A percentile compares a stretch with the other conserved stretches of the same genome.
Conservation (phyloP, 1,284 basidiomycete genomes). For the Takashimella tepidaria region DNA sequence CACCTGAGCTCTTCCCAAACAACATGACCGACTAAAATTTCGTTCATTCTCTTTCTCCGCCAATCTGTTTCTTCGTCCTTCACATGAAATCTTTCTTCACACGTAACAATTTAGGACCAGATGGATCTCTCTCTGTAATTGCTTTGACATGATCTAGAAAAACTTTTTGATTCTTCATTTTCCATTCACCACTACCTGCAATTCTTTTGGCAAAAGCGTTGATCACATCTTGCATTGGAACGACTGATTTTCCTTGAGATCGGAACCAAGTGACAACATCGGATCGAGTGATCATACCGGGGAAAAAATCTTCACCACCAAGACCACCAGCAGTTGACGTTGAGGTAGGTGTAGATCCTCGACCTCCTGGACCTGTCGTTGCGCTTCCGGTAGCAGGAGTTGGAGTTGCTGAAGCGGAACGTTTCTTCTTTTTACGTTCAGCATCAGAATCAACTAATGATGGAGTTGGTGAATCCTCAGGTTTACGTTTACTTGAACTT, state of each 20-base stretch:
- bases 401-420: conserved; percentile 40
- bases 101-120: conserved; percentile 19
- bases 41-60: too few species aligned
- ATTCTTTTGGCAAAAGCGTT: conserved; percentile 26
- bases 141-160: conserved; percentile 25
- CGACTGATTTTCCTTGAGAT: conserved; percentile 7
- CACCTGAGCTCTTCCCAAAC: too few species aligned
- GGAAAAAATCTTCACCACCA: conserved; percentile 26
- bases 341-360: conserved; percentile 10
- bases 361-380: too few species aligned
- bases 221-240: conserved; percentile 28
- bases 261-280: conserved; percentile 37
- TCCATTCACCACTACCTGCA: conserved; percentile 12
- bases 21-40: too few species aligned
- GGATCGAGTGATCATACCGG: conserved; percentile 32
- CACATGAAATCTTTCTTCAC: conserved; percentile 23
- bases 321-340: too few species aligned
- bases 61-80: neutral
- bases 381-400: conserved; percentile 30
- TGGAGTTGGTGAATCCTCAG: conserved; percentile 8
- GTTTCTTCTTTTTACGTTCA: conserved; percentile 39
- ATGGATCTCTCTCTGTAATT: conserved; percentile 21
- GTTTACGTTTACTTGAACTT: conserved; percentile 14
- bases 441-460: neutral
- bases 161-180: conserved; percentile 26